Base-by-base conservation (phyloP, 108 stramenopile species). In the Asterionellopsis glacialis region DNA sequence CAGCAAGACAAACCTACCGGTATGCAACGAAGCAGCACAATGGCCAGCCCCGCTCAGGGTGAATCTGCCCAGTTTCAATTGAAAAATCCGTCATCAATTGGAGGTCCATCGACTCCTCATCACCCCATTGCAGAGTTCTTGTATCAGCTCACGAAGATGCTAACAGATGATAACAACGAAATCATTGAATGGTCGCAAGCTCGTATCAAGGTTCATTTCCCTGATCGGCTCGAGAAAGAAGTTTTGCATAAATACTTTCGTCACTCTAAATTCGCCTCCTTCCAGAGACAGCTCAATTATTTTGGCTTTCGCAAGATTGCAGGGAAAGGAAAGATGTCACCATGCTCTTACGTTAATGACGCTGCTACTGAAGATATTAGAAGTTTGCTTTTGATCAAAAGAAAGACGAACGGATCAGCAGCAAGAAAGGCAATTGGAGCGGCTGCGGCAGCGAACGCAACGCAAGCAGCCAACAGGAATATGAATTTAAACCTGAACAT, bases 251-350 rank as follows among this genome's bases (percentile, higher is more conserved):
- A 83, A 67, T 94, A 94, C 74, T 94, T 94, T 63, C 82, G 93
- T 13, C 93, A 94, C 70, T 87, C 88, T 59, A 94, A 94, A 57
- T 94, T 91, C 67, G 83, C 88, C 26, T 82, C 80, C 43, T 94
- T 94, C 51, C 91, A 93, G 65, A 68, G 93, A 16, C 93, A 94
- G 57, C 72, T 94, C 64, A 95, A 90, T 64, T 95, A 95, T 72
- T 95, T 95, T 62, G 93, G 93, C 23, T 95, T 95, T 57, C 73
- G 93, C 7, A 95, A 95, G 58, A 90, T 95, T 49, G 90, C 90
- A 13, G 93, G 93, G 15, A 95, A 95, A 65, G 93, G 93, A 11
- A 95, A 95, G 62, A 95, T 95, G 93, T 79, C 83, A 11, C 90
- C 93, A 14, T 95, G 93, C 64, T 91, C 90, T 9, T 95, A 95